A percentile compares a stretch with the other conserved stretches of the same genome.
Evolutionary conservation across 495 filamentous ascomycete genomes (phyloP).

Genomic region (Tuber borchii): DNA sequence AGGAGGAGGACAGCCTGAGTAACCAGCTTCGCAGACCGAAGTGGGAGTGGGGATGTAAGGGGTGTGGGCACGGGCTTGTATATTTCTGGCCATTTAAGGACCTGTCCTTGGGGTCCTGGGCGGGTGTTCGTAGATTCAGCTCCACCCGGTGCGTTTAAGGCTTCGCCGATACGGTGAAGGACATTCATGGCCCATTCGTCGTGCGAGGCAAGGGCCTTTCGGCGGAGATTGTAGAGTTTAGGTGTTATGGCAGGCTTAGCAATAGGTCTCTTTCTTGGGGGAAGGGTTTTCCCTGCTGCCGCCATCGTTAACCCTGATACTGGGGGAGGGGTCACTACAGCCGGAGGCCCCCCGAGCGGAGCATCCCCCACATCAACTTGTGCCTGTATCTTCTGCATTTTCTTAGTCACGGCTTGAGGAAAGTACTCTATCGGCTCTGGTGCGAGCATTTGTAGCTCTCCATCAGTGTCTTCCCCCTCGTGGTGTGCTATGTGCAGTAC

Average conservation of each 20-base stretch:
- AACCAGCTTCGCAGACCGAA: slow-evolving; percentile 15
- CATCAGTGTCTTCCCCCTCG: neutral
- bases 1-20: slow-evolving; percentile 57
- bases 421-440: neutral
- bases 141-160: slow-evolving; percentile 15
- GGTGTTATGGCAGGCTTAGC: slow-evolving; percentile 7
- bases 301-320: neutral
- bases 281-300: neutral
- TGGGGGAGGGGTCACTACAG: neutral
- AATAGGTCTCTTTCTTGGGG: neutral
- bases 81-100: neutral
- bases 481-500: neutral
- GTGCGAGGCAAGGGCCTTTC: slow-evolving; percentile 39
- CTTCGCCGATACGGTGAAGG: slow-evolving; percentile 39
- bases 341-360: neutral
- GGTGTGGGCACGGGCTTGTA: slow-evolving; percentile 22
- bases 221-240: slow-evolving; percentile 39
- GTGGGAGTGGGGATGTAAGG: slow-evolving; percentile 10
- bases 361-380: neutral
- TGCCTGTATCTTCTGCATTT: neutral
- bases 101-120: neutral
- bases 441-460: neutral
- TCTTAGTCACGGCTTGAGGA: neutral
- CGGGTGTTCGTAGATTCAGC: neutral
- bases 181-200: slow-evolving; percentile 43